These are phyloP conservation scores for Aureobasidium sp. DNA, from an alignment of 2,329 filamentous ascomycete genomes.

Conservation along the genomic window DNA sequence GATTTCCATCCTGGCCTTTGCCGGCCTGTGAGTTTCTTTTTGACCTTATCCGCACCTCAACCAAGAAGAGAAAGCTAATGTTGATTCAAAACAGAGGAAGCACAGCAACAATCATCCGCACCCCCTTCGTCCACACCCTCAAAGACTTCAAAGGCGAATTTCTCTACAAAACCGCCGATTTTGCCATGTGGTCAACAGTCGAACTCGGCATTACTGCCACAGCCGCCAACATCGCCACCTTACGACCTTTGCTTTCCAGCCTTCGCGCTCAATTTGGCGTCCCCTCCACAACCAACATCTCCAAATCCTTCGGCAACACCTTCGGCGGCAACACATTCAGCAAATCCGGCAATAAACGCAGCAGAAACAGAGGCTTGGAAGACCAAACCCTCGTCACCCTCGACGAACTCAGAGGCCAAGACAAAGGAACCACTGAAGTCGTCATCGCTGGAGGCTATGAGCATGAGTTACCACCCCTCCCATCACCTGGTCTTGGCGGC, in stretches of 20 bases:
- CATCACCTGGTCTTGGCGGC: no score
- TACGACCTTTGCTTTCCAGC: constrained; percentile 36
- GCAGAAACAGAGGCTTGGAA: neutral
- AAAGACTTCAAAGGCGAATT: constrained; percentile 33
- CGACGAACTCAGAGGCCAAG: neutral
- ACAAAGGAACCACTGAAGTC: neutral
- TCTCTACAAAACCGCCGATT: constrained; percentile 35
- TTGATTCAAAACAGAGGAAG: no score
- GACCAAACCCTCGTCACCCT: neutral
- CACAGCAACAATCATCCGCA: constrained; percentile 40
- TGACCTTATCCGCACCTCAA: no score
- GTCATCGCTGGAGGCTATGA: neutral
- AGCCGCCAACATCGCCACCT: constrained; percentile 40
- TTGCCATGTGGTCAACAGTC: constrained; percentile 26
- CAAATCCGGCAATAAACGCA: accelerated
- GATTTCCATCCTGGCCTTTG: constrained; percentile 31
- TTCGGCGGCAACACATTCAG: neutral
- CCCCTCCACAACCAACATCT: neutral
- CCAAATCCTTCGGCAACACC: no score
- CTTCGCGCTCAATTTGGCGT: neutral
- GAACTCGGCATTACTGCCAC: constrained; percentile 26
- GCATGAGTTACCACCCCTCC: no score
- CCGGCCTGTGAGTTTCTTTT: constrained; percentile 20
- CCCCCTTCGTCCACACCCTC: constrained; percentile 34
- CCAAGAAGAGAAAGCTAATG: no score